Evolutionary conservation across 805 yeast genomes (phyloP), one percentile per base, ranked within the genome.

Genomic region (Alloascoidea africana): DNA sequence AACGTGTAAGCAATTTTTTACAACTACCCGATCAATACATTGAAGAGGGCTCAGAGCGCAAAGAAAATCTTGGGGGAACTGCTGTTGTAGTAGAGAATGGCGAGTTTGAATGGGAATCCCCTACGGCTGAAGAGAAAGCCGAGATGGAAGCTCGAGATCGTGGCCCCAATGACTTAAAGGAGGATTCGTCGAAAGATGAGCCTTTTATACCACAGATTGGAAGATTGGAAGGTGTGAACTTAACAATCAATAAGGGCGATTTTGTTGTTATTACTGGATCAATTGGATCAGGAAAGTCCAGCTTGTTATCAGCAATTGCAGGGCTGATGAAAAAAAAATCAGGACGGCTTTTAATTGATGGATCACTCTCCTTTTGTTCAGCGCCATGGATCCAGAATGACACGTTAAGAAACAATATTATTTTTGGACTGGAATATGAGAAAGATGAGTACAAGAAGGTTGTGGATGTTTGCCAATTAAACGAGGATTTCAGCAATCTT

Each of bases 361-460:
- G 89, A 2, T 57, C 47, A 47, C 68, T 68, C 15, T 54, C 67
- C 11, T 54, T 62, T 39, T 70, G 76, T 42, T 83, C 87, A 15
- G 68, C 68, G 33, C 89, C 87, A 14, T 84, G 94, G 94, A 72
- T 84, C 32, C 87, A 80, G 49, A 84, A 83, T 55, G 73, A 81
- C 2, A 78, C 93, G 0, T 74, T 84, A 17, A 64, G 71, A 45
- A 81, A 79, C 11, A 84, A 84, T 49, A 83, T 84, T 36, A 38
- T 66, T 3, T 85, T 84, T 55, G 94, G 94, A 2, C 39, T 38
- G 2, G 66, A 65, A 1, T 76, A 53, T 41, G 70, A 76, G 40
- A 52, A 62, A 35, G 47, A 54, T 3, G 63, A 59, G 45, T 84
- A 84, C 49, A 51, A 66, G 2, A 51, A 56, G 3, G 70, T 81